Base-by-base conservation (phyloP, 2,329 filamentous ascomycete genomes). In the Cladophialophora immunda region DNA sequence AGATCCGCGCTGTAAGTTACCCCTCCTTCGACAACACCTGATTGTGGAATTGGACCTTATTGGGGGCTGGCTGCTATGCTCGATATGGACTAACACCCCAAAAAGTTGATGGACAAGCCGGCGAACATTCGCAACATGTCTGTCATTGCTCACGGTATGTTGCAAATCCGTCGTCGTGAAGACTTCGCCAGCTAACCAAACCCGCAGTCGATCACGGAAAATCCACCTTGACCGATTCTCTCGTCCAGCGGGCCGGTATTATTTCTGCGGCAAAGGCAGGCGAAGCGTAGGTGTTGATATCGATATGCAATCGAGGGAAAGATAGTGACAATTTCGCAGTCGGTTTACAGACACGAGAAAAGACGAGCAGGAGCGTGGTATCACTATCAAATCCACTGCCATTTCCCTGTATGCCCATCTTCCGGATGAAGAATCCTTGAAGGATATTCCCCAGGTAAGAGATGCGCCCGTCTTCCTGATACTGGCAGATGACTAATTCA, bases 341-440 rank as follows among this genome's bases (percentile, higher is more conserved):
- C 91, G 95, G 84, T 96, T 94, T 82, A 99, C 94, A 78, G 95
- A 99, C 85, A 99, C 95, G 73, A 92, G 95, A 85, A 85, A 91
- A 74, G 95, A 99, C 82, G 95, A 99, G 84, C 95, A 99, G 87
- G 95, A 99, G 83, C 94, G 95, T 90, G 93, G 95, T 90, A 97
- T 99, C 80, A 99, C 95, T 78, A 99, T 99, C 90, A 99, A 99
- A 91, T 99, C 95, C 66, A 99, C 95, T 72, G 95, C 96, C 84
- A 99, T 99, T 86, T 98, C 96, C 76, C 90, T 99, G 79, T 99
- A 95, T 85, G 93, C 92, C 80, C 86, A 89, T 77, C 89, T 99
- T 74, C 83, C 87, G 69, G 89, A 92, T 75, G 84, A 87, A 57
- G 94, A 97, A 67, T 95, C 98, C 80, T 80, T 97, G 74, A 97